Evolutionary conservation across 2,329 filamentous ascomycete genomes (phyloP).

Genomic region (Byssoonygena ceratinophila): DNA sequence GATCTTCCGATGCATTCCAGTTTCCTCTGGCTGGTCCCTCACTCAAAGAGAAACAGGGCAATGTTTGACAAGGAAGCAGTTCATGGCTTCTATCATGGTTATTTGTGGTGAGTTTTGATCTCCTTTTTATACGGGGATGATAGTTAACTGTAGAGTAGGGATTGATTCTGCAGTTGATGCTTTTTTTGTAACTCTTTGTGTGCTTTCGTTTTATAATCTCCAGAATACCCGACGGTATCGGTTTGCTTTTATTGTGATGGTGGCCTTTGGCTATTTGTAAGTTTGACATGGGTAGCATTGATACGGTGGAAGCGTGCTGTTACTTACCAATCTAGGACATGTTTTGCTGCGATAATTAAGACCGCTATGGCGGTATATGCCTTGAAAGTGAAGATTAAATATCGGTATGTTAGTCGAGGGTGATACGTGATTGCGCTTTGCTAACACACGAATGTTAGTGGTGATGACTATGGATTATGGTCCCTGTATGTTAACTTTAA

Average conservation of each 20-base stretch:
- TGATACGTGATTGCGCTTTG: neutral
- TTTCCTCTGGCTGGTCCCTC: constrained; percentile 38
- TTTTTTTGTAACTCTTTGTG: constrained; percentile 35
- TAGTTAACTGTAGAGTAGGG: constrained; percentile 1
- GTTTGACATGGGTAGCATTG: constrained; percentile 10
- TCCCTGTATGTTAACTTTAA: constrained; percentile 15
- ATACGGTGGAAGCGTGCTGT: neutral
- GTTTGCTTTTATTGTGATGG: constrained; percentile 34
- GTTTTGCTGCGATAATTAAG: constrained; percentile 35
- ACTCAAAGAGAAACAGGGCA: constrained; percentile 28
- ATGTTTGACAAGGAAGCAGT: constrained; percentile 36
- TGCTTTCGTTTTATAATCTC: constrained; percentile 36
- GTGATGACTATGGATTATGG: constrained; percentile 17
- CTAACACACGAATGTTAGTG: constrained; percentile 12
- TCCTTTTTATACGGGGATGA: too few species aligned
- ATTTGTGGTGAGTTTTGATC: constrained; percentile 30
- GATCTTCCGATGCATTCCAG: constrained; percentile 40
- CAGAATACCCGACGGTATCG: constrained; percentile 33
- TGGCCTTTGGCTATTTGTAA: constrained; percentile 37
- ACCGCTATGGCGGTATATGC: constrained; percentile 31
- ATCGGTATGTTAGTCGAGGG: constrained; percentile 22
- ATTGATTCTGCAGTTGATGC: constrained; percentile 28
- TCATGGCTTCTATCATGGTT: constrained; percentile 38
- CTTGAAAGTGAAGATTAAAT: constrained; percentile 25
- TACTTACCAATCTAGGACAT: constrained; percentile 24